Evolutionary conservation across 2,329 filamentous ascomycete genomes (phyloP).

Genomic region (Coniochaeta prunicola): DNA sequence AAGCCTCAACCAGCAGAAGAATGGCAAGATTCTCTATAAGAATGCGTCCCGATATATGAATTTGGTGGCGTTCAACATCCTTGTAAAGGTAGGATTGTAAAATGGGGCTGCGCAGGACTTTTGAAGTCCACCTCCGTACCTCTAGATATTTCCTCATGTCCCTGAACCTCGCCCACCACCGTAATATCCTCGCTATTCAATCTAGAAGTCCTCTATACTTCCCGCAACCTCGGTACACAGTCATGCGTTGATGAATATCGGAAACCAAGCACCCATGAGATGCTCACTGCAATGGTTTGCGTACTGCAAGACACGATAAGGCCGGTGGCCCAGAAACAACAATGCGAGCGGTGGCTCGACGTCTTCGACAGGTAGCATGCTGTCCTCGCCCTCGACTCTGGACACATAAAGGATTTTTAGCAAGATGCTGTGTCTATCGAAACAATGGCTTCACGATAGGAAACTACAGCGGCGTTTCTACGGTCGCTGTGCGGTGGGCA

Average conservation of each 20-base stretch:
- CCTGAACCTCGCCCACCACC: neutral
- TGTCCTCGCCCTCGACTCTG: neutral
- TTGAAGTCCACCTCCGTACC: too few species aligned
- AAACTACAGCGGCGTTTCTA: neutral
- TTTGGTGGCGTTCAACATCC: too few species aligned
- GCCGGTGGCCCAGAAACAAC: constrained; percentile 3
- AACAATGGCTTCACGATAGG: neutral
- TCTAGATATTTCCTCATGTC: neutral
- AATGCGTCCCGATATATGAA: too few species aligned
- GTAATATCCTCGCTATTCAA: neutral
- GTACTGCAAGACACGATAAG: constrained; percentile 3
- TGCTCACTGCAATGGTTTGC: neutral
- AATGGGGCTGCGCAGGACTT: too few species aligned
- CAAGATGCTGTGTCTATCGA: neutral
- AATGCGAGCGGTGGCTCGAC: constrained; percentile 4
- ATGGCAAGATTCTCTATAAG: too few species aligned
- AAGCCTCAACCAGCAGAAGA: too few species aligned
- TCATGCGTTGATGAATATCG: neutral
- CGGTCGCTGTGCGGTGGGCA: neutral
- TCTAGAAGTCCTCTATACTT: neutral
- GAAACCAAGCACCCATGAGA: neutral
- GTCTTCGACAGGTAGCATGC: constrained; percentile 2
- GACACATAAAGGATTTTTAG: neutral
- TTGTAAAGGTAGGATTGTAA: too few species aligned
- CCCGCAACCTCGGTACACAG: neutral